Conservation (phyloP, 805 yeast species). For the Myxozyma geophila region DNA sequence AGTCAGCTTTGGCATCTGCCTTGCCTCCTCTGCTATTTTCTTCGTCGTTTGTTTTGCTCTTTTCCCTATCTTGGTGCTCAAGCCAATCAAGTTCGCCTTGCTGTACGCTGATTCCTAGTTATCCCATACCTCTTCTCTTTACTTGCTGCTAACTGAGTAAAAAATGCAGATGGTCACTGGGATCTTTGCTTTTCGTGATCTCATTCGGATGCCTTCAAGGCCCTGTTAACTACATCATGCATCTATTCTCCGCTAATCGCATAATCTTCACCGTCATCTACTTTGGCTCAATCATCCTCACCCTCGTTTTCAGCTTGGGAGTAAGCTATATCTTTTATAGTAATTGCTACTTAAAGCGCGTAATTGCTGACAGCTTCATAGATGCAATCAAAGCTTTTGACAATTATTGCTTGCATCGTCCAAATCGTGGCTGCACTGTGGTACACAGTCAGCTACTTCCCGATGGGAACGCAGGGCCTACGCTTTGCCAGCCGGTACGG, state of each 20-base stretch:
- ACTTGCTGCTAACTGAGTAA: constrained; percentile 35
- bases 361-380: constrained; percentile 1
- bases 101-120: constrained; percentile 16
- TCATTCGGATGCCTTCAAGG: constrained; percentile 94
- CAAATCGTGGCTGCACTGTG: constrained; percentile 88
- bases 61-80: constrained; percentile 85
- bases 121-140: background rate
- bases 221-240: constrained; percentile 76
- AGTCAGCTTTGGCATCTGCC: constrained; percentile 74
- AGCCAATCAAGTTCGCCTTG: constrained; percentile 87
- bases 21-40: constrained; percentile 77
- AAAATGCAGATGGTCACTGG: constrained; percentile 74
- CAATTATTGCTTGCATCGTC: constrained; percentile 71
- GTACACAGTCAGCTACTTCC: constrained; percentile 91
- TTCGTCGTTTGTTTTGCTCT: constrained; percentile 79
- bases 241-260: constrained; percentile 74
- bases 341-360: background rate
- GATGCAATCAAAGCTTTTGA: constrained; percentile 71
- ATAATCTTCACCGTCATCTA: constrained; percentile 80
- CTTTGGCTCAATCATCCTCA: constrained; percentile 75
- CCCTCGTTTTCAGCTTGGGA: constrained; percentile 76
- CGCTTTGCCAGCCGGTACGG: constrained; percentile 37
- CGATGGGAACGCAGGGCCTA: constrained; percentile 64
- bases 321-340: constrained; percentile 21
- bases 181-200: constrained; percentile 80